Percentiles rank a stretch among this genome's conserved stretches.
phyloP scores from a whole-genome alignment of 345 rosid genomes.

The Lepidium didymum region DNA sequence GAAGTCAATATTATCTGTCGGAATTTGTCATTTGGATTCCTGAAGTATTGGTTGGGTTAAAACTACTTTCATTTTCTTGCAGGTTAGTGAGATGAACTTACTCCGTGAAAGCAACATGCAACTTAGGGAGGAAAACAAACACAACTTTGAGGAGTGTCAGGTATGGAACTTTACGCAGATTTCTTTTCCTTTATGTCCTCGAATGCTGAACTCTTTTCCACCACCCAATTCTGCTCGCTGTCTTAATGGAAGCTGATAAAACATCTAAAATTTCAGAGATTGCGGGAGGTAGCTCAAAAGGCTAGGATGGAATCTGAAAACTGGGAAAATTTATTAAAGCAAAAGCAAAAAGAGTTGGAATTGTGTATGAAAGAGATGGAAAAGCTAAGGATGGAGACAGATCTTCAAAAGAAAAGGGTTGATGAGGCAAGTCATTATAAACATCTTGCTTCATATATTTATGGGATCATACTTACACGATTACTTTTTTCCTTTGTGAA shows the following conservation, averaged over 20 bases:
- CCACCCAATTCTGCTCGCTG: constrained; percentile 2
- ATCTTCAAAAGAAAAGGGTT: constrained; percentile 52
- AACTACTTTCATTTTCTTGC: constrained; percentile 14
- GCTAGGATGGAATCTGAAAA: constrained; percentile 46
- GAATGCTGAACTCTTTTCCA: not conserved
- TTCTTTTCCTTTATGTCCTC: not conserved
- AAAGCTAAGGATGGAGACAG: constrained; percentile 55
- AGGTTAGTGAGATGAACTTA: constrained; percentile 85
- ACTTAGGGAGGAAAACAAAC: constrained; percentile 93
- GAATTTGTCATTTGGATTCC: not conserved
- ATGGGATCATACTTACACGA: constrained; percentile 20
- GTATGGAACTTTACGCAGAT: constrained; percentile 27
- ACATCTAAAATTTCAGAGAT: constrained; percentile 41
- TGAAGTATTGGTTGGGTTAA: not conserved
- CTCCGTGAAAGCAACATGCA: constrained; percentile 96
- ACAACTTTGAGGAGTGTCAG: constrained; percentile 96
- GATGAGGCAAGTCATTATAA: constrained; percentile 51
- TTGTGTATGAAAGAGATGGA: constrained; percentile 62
- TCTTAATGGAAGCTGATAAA: constrained; percentile 10
- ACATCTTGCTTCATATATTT: not conserved
- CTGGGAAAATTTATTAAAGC: constrained; percentile 44
- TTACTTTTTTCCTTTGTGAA: constrained; percentile 21
- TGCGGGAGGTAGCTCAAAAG: constrained; percentile 66
- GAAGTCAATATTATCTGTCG: not conserved
- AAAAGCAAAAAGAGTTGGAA: constrained; percentile 63